Base-by-base conservation (phyloP, 2,329 filamentous ascomycete genomes). In the Phoma sp. region DNA sequence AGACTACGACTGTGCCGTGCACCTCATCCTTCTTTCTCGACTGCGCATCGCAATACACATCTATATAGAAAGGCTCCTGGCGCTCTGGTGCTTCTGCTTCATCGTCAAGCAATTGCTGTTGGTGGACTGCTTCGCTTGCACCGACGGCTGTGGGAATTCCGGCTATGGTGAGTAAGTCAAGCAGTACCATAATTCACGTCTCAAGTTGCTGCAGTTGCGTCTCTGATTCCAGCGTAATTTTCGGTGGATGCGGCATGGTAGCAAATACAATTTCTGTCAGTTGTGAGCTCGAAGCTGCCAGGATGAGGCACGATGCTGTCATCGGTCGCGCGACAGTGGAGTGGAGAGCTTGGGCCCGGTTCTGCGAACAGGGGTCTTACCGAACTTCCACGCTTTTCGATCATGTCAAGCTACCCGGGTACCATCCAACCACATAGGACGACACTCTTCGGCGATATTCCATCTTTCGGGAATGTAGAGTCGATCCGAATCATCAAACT, bases 11-110 rank as follows among this genome's bases (percentile, higher is more conserved):
- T 1, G 73, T 65, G 29, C 72, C 73, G 48, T 81, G 64, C 0
- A 82, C 71, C 44, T 78, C 72, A n/a, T 73, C 71, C 10, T 65
- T 67, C 55, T 74, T 74, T 24, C 64, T 62, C 2, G 71, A 74
- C 44, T 71, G 57, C 22, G 71, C 71, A 32, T 78, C 77, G 55
- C 80, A 77, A 52, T 67, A 76, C 15, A 80, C 76, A 58, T 82
- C 78, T n/a, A 83, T 59, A 51, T 79, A 76, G 68, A 83, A 83
- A 43, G 81, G 81, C 29, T 78, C 74, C 71, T 80, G 80, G 17
- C 79, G 80, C 21, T 76, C 75, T 47, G 80, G 75, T 27, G 78
- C 77, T 38, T 78, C 75, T 25, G 78, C 77, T 67, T 81, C 79
- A 56, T 77, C 77, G 57, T 81, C 80, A 31, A 78, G 72, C 31